Percentiles rank a stretch among this genome's conserved stretches.
Conservation (phyloP, 2,329 filamentous ascomycete genomes). For the Colletotrichum sp. region DNA sequence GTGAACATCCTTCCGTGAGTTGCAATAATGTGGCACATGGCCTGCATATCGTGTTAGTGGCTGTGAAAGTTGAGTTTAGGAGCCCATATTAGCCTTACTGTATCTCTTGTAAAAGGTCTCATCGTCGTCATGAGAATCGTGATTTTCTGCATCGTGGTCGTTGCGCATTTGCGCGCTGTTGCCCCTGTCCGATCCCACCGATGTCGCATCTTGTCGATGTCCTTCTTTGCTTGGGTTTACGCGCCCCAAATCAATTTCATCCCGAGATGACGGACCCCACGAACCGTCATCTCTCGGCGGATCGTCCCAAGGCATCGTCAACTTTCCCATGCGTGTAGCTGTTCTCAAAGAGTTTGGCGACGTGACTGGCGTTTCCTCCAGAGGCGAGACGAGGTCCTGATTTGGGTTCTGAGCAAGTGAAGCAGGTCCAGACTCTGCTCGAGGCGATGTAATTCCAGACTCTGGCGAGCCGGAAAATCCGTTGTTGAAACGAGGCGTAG, state of each 20-base stretch:
- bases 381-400: conserved; percentile 5
- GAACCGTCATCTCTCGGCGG: not conserved
- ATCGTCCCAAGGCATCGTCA: conserved; percentile 14
- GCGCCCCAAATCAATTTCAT: not conserved
- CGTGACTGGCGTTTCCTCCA: not conserved
- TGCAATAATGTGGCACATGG: conserved; percentile 37
- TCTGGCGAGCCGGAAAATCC: not conserved
- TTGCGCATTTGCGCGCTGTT: not conserved
- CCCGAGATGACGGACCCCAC: not conserved
- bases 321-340: not conserved
- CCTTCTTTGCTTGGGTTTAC: not conserved
- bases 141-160: not conserved
- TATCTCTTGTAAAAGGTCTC: conserved; percentile 34
- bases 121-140: conserved; percentile 27
- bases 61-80: not conserved
- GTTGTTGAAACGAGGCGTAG: not conserved
- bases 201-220: not conserved
- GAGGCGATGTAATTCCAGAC: not conserved
- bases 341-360: not conserved
- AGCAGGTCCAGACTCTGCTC: not conserved
- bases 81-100: conserved; percentile 22
- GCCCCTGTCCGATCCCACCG: not conserved
- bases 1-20: conserved; percentile 35
- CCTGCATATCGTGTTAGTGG: not conserved
- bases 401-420: not conserved